Evolutionary conservation across 176 grass and related monocot genomes (phyloP).

Genomic region (Aegilops bicornis): DNA sequence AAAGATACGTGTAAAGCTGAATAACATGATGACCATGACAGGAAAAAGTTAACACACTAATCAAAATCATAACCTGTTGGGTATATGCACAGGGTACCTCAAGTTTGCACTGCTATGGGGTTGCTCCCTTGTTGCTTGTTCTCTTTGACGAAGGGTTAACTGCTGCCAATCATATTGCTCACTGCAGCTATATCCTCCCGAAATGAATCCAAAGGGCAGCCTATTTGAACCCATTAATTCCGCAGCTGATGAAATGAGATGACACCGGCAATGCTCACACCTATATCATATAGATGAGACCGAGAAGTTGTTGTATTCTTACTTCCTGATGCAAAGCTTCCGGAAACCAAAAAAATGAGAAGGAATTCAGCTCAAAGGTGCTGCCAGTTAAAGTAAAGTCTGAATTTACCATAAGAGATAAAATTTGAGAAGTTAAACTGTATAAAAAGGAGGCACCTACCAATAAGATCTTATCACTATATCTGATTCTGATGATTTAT

Average conservation of each 20-base stretch:
- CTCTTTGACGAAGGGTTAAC: slow-evolving; percentile 16
- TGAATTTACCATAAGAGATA: not conserved
- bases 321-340: slow-evolving; percentile 6
- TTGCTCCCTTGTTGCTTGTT: slow-evolving; percentile 18
- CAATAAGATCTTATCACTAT: not conserved
- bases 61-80: slow-evolving; percentile 29
- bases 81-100: not conserved
- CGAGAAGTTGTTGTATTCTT: not conserved
- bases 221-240: slow-evolving; percentile 38
- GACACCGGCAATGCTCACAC: not conserved
- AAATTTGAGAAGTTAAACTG: not conserved
- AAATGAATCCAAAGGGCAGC: slow-evolving; percentile 22
- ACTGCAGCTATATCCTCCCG: not conserved
- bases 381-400: not conserved
- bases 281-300: not conserved
- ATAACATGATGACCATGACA: not conserved
- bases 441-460: slow-evolving; percentile 3
- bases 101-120: slow-evolving; percentile 2
- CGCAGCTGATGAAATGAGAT: slow-evolving; percentile 2
- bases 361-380: slow-evolving; percentile 1
- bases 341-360: not conserved
- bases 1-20: slow-evolving; percentile 12
- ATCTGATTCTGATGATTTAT: not conserved
- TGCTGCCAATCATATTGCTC: slow-evolving; percentile 42
- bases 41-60: slow-evolving; percentile 5